These are phyloP conservation scores for Lachancea sp. DNA, from an alignment of 805 yeast species.

Conservation along the genomic window DNA sequence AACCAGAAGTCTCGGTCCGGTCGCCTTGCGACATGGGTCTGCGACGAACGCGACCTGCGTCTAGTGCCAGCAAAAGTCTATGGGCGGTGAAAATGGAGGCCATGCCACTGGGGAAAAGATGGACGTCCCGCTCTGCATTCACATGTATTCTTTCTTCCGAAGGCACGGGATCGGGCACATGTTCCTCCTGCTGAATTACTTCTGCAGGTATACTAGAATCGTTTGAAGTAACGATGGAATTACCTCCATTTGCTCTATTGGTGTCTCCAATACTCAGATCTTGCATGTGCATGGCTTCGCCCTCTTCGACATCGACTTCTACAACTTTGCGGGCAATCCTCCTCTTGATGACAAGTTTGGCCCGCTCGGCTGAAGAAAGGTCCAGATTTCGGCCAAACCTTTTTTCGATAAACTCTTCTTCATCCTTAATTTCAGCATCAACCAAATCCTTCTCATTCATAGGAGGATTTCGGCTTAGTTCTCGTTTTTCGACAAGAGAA, in stretches of 20 bases:
- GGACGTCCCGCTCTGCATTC: constrained; percentile 59
- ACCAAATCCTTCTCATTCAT: neutral
- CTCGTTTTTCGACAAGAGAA: constrained; percentile 34
- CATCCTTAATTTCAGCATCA: constrained; percentile 28
- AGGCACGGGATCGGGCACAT: neutral
- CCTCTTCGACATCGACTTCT: constrained; percentile 28
- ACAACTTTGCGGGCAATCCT: constrained; percentile 67
- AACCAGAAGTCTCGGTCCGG: constrained; percentile 12
- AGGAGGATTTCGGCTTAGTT: constrained; percentile 16
- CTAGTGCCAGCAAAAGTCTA: constrained; percentile 40
- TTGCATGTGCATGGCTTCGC: constrained; percentile 3
- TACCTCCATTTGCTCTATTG: neutral
- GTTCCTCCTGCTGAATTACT: constrained; percentile 19
- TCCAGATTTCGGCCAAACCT: constrained; percentile 87
- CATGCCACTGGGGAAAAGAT: constrained; percentile 87
- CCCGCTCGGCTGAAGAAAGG: constrained; percentile 64
- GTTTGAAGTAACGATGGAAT: constrained; percentile 1
- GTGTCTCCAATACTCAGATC: neutral
- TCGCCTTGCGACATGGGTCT: constrained; percentile 16
- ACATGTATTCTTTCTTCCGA: constrained; percentile 7
- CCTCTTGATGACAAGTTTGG: constrained; percentile 64
- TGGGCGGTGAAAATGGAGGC: constrained; percentile 83
- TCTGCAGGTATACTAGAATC: constrained; percentile 27
- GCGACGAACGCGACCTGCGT: constrained; percentile 31
- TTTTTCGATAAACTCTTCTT: constrained; percentile 74